Percentiles rank a stretch among this genome's conserved stretches.
Evolutionary conservation across 805 yeast genomes (phyloP).

Genomic region (Debaryomyces prosopidis): DNA sequence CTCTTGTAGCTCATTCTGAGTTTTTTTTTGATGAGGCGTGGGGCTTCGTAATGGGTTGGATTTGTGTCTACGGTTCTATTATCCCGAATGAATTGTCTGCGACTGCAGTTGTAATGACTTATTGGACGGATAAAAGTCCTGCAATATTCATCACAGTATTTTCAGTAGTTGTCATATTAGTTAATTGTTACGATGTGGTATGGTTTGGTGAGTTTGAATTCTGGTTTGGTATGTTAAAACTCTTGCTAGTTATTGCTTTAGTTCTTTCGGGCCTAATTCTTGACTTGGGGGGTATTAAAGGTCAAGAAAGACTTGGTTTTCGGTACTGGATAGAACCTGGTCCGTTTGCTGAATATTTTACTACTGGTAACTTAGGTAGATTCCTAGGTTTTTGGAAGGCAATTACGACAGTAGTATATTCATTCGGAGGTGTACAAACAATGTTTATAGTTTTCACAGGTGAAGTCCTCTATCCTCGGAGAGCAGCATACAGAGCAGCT

Average conservation of each 20-base stretch:
- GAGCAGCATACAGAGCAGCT: neutral
- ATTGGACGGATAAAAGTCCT: slow-evolving; percentile 32
- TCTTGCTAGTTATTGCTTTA: slow-evolving; percentile 17
- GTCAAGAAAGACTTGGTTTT: slow-evolving; percentile 22
- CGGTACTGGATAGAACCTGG: slow-evolving; percentile 22
- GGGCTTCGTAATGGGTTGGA: slow-evolving; percentile 50
- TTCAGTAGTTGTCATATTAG: slow-evolving; percentile 16
- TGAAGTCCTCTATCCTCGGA: neutral
- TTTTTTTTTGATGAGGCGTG: slow-evolving; percentile 44
- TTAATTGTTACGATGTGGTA: slow-evolving; percentile 18
- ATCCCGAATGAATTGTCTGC: slow-evolving; percentile 24
- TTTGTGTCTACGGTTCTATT: slow-evolving; percentile 30
- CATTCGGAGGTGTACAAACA: slow-evolving; percentile 26
- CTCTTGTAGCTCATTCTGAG: no score
- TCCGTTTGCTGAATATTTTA: slow-evolving; percentile 11
- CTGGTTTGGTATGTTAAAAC: slow-evolving; percentile 19
- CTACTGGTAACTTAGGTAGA: slow-evolving; percentile 52
- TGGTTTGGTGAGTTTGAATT: slow-evolving; percentile 24
- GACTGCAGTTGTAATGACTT: slow-evolving; percentile 19
- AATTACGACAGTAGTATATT: slow-evolving; percentile 54
- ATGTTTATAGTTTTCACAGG: slow-evolving; percentile 3
- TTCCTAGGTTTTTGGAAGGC: slow-evolving; percentile 61
- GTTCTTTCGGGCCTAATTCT: slow-evolving; percentile 19
- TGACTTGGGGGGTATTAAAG: slow-evolving; percentile 21
- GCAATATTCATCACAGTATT: slow-evolving; percentile 44